Conservation (phyloP, 371 early-diverging fungal genomes). For the Syncephalastrum racemosum region DNA sequence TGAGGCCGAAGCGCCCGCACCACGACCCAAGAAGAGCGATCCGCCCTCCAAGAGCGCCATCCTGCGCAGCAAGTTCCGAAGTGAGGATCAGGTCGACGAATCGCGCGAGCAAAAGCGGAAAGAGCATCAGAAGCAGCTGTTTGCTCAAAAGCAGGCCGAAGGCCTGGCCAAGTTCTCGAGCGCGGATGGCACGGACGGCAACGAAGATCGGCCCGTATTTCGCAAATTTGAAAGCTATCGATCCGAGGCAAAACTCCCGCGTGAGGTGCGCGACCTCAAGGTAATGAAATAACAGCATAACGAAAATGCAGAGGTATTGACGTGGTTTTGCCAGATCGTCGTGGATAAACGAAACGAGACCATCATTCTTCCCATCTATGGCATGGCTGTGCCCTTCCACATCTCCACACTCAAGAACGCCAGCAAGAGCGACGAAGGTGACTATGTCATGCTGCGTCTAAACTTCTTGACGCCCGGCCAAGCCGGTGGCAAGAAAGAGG, state of each 20-base stretch:
- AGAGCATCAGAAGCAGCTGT: constrained; percentile 88
- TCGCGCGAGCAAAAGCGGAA: constrained; percentile 76
- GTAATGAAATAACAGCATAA: constrained; percentile 24
- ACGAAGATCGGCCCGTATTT: constrained; percentile 72
- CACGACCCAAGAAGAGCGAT: constrained; percentile 18
- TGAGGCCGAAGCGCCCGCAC: constrained; percentile 27
- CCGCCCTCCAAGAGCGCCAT: constrained; percentile 69
- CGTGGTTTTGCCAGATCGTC: constrained; percentile 58
- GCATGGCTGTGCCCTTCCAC: constrained; percentile 99
- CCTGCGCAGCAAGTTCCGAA: constrained; percentile 85
- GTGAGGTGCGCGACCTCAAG: constrained; percentile 62
- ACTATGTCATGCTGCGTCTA: constrained; percentile 92
- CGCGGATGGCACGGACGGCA: constrained; percentile 59
- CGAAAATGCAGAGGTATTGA: background rate
- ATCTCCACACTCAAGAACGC: constrained; percentile 96
- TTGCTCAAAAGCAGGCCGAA: constrained; percentile 70
- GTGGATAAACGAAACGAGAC: constrained; percentile 91
- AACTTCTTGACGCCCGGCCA: constrained; percentile 97
- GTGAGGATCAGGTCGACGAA: constrained; percentile 82
- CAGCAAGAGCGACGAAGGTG: constrained; percentile 95
- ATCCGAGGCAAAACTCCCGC: constrained; percentile 84
- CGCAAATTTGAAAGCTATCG: constrained; percentile 93
- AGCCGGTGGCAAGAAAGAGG: constrained; percentile 88
- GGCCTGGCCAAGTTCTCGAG: constrained; percentile 80
- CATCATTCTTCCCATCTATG: constrained; percentile 96